Percentiles rank a stretch among this genome's conserved stretches.
These are phyloP conservation scores for Sphaerulina musiva DNA, from an alignment of 2,329 filamentous ascomycete genomes.

Conservation along the genomic window DNA sequence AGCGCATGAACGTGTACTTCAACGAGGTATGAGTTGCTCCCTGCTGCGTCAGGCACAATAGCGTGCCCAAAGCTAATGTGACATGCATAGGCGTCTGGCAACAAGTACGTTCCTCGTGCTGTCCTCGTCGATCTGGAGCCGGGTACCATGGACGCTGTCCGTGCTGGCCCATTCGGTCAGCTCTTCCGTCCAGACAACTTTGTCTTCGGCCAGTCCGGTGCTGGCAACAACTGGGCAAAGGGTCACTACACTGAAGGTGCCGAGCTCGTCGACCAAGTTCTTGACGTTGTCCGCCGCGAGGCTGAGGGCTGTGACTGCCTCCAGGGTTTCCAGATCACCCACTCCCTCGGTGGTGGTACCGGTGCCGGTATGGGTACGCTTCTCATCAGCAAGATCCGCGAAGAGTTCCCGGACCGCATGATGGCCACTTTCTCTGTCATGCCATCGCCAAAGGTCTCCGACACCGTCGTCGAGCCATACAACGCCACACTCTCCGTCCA, in stretches of 20 bases:
- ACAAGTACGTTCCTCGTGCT: slow-evolving; percentile 99
- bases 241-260: slow-evolving; percentile 99
- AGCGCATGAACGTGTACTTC: slow-evolving; percentile 99
- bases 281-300: slow-evolving; percentile 97
- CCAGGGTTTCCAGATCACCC: slow-evolving; percentile 99
- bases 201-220: slow-evolving; percentile 98
- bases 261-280: slow-evolving; percentile 94
- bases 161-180: slow-evolving; percentile 94
- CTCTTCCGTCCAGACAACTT: slow-evolving; percentile 99
- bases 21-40: slow-evolving; percentile 59
- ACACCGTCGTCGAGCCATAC: slow-evolving; percentile 99
- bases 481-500: slow-evolving; percentile 98
- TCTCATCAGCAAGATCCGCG: slow-evolving; percentile 99
- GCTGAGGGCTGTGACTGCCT: slow-evolving; percentile 99
- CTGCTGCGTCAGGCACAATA: not conserved
- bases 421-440: slow-evolving; percentile 99
- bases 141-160: slow-evolving; percentile 99
- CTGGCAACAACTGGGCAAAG: slow-evolving; percentile 99
- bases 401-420: slow-evolving; percentile 99
- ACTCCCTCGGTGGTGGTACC: slow-evolving; percentile 99
- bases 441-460: slow-evolving; percentile 97
- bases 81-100: slow-evolving; percentile 69
- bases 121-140: slow-evolving; percentile 99
- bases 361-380: slow-evolving; percentile 99
- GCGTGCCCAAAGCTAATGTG: slow-evolving; percentile 29